These are phyloP conservation scores for Fusarium sp. DNA, from an alignment of 2,329 filamentous ascomycete genomes.

Conservation along the genomic window DNA sequence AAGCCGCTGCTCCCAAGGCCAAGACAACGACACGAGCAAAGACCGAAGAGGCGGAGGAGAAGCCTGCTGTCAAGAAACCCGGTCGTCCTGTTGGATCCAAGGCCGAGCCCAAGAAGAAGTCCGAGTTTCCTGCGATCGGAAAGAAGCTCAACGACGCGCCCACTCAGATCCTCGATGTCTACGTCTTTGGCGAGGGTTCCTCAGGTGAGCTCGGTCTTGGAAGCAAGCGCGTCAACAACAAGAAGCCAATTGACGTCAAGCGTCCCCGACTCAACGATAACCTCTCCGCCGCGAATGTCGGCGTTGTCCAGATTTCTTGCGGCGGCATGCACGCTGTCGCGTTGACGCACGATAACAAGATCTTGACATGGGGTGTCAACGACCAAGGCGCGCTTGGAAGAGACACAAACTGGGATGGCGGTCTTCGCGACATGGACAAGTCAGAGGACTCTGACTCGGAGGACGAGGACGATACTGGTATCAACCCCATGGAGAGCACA, in stretches of 20 bases:
- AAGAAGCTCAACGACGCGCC: conserved; percentile 76
- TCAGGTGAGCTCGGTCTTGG: conserved; percentile 87
- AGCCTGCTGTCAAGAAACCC: conserved; percentile 32
- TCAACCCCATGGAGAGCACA: conserved; percentile 78
- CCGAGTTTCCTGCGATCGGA: conserved; percentile 57
- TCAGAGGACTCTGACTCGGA: conserved; percentile 63
- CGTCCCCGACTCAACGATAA: conserved; percentile 84
- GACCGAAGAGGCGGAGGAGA: conserved; percentile 60
- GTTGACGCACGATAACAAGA: conserved; percentile 81
- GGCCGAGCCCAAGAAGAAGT: conserved; percentile 49
- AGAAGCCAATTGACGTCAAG: conserved; percentile 77
- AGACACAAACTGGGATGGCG: conserved; percentile 74
- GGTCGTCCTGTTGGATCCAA: conserved; percentile 26
- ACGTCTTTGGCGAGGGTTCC: conserved; percentile 81
- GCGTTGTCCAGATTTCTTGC: conserved; percentile 78
- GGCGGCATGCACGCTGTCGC: conserved; percentile 86
- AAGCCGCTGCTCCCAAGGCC: conserved; percentile 41
- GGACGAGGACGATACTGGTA: conserved; percentile 67
- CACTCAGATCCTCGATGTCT: conserved; percentile 73
- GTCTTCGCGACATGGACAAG: conserved; percentile 65
- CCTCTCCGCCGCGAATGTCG: conserved; percentile 65
- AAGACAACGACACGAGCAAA: conserved; percentile 38
- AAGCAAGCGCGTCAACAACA: conserved; percentile 67
- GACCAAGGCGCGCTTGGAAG: conserved; percentile 84
- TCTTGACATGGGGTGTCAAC: conserved; percentile 88